Conservation (phyloP, 2,329 filamentous ascomycete genomes). For the Aureobasidium melanogenum region DNA sequence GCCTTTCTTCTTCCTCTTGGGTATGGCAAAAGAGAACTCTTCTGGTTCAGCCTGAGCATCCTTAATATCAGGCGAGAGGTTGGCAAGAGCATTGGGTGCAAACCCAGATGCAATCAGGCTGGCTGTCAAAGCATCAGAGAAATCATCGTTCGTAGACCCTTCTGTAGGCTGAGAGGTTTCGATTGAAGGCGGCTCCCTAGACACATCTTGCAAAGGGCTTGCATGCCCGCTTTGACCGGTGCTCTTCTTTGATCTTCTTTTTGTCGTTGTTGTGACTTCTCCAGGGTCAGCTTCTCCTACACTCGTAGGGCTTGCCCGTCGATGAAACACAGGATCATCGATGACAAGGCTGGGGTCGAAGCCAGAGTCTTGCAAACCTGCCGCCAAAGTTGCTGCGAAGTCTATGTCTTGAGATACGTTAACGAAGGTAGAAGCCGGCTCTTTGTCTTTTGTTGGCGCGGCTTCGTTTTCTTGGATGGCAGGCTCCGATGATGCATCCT, state of each 20-base stretch:
- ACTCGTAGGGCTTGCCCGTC: constrained; percentile 26
- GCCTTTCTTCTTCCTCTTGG: constrained; percentile 33
- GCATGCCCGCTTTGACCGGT: constrained; percentile 27
- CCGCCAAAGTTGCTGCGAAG: constrained; percentile 40
- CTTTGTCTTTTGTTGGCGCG: not conserved
- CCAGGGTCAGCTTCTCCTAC: constrained; percentile 27
- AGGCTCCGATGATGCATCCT: not conserved
- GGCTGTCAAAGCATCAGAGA: constrained; percentile 29
- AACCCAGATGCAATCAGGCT: constrained; percentile 26
- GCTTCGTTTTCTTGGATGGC: not conserved
- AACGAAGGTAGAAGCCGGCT: not conserved
- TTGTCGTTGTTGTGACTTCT: constrained; percentile 19
- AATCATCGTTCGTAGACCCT: constrained; percentile 18
- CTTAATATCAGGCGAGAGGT: not conserved
- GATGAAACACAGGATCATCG: constrained; percentile 31
- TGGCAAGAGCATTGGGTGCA: constrained; percentile 19
- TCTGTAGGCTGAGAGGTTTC: not conserved
- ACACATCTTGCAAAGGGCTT: constrained; percentile 21
- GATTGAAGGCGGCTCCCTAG: constrained; percentile 18
- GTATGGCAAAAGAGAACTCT: constrained; percentile 27
- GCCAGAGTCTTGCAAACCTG: constrained; percentile 37
- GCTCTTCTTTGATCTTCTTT: constrained; percentile 18
- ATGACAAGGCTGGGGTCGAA: constrained; percentile 38
- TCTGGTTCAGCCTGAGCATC: constrained; percentile 20
- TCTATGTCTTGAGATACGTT: constrained; percentile 29